Evolutionary conservation across 305 asterid genomes (phyloP).

Genomic region (Ajuga reptans): DNA sequence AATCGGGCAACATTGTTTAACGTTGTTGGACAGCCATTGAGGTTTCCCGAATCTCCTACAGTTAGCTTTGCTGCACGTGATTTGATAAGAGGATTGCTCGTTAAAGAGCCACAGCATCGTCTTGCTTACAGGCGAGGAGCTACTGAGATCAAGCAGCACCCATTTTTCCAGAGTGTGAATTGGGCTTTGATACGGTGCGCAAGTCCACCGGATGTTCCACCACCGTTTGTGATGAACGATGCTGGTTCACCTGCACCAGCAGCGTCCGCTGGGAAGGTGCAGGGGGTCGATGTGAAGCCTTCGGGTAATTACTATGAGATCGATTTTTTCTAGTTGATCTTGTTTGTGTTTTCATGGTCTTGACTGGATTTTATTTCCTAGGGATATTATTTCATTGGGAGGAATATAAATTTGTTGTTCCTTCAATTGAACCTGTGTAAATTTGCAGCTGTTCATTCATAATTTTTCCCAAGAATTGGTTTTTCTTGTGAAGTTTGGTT

Average conservation of each 20-base stretch:
- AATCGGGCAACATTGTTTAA: conserved; percentile 58
- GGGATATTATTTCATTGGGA: conserved; percentile 15
- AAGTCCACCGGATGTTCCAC: conserved; percentile 65
- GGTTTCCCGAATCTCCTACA: conserved; percentile 54
- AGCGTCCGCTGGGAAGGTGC: conserved; percentile 18
- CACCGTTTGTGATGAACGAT: conserved; percentile 30
- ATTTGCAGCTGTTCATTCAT: conserved; percentile 22
- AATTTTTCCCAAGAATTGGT: background rate
- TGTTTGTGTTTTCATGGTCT: background rate
- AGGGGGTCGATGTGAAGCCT: conserved; percentile 47
- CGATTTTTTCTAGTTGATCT: conserved; percentile 38
- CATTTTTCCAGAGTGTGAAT: conserved; percentile 64
- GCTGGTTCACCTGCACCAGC: conserved; percentile 5
- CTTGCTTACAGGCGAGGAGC: conserved; percentile 73
- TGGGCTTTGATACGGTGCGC: conserved; percentile 77
- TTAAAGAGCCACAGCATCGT: conserved; percentile 69
- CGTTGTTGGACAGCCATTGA: conserved; percentile 61
- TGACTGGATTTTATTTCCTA: conserved; percentile 9
- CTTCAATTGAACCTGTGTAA: conserved; percentile 26
- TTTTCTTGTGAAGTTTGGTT: background rate
- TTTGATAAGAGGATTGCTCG: conserved; percentile 60
- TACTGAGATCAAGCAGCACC: conserved; percentile 70
- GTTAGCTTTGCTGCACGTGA: conserved; percentile 74
- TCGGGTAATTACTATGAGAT: conserved; percentile 57
- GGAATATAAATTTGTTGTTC: conserved; percentile 20